phyloP scores from a whole-genome alignment of 495 filamentous ascomycete genomes.

The Aspergillus heteromorphus region DNA sequence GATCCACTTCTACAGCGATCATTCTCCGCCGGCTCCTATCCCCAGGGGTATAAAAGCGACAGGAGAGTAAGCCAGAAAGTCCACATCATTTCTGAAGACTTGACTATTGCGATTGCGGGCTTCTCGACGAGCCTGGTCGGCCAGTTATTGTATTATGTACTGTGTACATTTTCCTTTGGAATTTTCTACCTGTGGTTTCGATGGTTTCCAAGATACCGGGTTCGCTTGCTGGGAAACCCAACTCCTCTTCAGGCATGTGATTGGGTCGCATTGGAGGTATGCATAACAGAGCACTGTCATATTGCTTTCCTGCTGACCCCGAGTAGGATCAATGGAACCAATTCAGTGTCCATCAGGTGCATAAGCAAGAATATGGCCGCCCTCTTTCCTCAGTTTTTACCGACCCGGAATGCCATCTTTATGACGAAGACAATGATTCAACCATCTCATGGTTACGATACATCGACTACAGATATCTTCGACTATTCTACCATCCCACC shows the following conservation, averaged over 20 bases:
- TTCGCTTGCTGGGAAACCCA: constrained; percentile 65
- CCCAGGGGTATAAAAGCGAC: constrained; percentile 49
- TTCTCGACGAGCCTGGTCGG: constrained; percentile 72
- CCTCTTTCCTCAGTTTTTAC: constrained; percentile 86
- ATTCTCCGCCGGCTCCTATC: constrained; percentile 51
- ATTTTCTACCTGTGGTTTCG: constrained; percentile 76
- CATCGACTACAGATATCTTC: constrained; percentile 88
- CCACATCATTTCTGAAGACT: constrained; percentile 86
- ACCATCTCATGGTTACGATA: constrained; percentile 63
- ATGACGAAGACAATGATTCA: constrained; percentile 84
- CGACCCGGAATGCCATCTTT: constrained; percentile 44
- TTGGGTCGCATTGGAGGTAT: constrained; percentile 87
- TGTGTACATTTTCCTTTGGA: constrained; percentile 70
- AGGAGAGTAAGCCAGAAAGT: constrained; percentile 76
- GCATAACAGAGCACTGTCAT: constrained; percentile 11
- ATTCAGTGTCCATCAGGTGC: constrained; percentile 65
- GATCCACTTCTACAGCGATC: constrained; percentile 63
- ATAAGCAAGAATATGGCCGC: constrained; percentile 65
- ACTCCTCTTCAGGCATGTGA: constrained; percentile 64
- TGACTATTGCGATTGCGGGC: constrained; percentile 86
- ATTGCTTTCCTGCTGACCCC: constrained; percentile 10
- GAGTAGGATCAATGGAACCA: constrained; percentile 87
- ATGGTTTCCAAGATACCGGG: constrained; percentile 85
- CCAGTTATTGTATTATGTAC: constrained; percentile 56
- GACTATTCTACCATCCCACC: constrained; percentile 84